phyloP scores from a whole-genome alignment of 768 basidiomycete genomes.

The Kwoniella heveanensis region DNA sequence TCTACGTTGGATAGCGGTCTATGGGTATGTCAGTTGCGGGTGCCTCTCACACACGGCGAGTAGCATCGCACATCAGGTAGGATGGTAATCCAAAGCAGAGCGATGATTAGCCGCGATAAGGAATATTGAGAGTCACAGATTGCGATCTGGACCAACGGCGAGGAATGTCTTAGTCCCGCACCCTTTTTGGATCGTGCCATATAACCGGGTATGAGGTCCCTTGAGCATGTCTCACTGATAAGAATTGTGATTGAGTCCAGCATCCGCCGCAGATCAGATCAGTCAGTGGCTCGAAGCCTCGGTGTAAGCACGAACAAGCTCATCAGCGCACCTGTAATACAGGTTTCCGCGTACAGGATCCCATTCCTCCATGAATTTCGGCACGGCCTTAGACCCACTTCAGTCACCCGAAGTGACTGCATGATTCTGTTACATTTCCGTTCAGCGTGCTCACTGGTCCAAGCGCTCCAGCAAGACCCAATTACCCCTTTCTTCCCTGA shows the following conservation, averaged over 20 bases:
- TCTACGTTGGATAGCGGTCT: no score
- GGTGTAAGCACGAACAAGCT: neutral
- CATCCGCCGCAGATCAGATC: neutral
- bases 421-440: neutral
- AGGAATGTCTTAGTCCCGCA: neutral
- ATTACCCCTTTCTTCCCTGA: constrained; percentile 62
- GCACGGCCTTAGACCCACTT: no score
- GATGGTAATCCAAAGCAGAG: no score
- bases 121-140: no score
- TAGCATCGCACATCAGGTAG: no score
- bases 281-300: neutral
- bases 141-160: no score
- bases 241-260: constrained; percentile 5
- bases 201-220: neutral
- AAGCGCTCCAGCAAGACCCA: constrained; percentile 42
- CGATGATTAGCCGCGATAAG: no score
- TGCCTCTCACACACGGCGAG: no score
- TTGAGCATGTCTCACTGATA: constrained; percentile 9
- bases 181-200: no score
- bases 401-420: no score
- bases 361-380: no score
- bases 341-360: neutral
- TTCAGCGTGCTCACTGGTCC: neutral
- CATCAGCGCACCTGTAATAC: neutral
- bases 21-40: no score